Base-by-base conservation (phyloP, 2,329 filamentous ascomycete species). In the Alternaria postmessia region DNA sequence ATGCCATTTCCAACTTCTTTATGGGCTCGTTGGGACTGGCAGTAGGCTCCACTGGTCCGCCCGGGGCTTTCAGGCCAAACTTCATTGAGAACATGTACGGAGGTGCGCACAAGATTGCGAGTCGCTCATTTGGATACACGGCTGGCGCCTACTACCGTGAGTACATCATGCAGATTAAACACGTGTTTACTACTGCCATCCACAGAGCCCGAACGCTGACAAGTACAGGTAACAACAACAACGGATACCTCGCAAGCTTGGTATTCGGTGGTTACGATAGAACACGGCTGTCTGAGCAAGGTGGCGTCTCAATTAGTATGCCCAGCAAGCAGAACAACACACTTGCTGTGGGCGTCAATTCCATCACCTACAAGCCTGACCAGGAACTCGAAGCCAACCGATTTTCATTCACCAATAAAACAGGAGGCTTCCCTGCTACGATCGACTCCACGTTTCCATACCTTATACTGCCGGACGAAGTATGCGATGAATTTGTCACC, bases 181-280 rank as follows among this genome's bases (percentile, higher is more conserved):
- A 1, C 16, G 7, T 11, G 5, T 20, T 36, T 36, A 49, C 30
- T 34, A 49, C 46, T 30, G 1, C 30, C 2, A 18, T n/a, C 36
- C 30, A 18, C 28, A 22, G 3, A 2, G 8, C 14, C 7, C 30
- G 26, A 18, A 49, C 48, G 36, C 44, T 32, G 11, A 36, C 28
- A 16, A 36, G 12, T 3, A 8, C 24, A 78, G 75, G 67, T n/a
- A 75, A 75, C 26, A 66, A 67, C 5, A 66, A 63, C 4, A 65
- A 63, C n/a, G 75, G 74, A 28, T 63, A 65, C 20, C 53, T 56
- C 2, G 77, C 71, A 20, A 79, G 65, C 41, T 69, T 81, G 5
- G 73, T 79, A 0, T 65, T 82, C 1, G 80, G 81, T 12, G 81
- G 81, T 6, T 82, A 78, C 52, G 80, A 83, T 56, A 58, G 66